These are phyloP conservation scores for Penicillium roqueforti DNA, from an alignment of 495 filamentous ascomycete genomes.

Conservation along the genomic window DNA sequence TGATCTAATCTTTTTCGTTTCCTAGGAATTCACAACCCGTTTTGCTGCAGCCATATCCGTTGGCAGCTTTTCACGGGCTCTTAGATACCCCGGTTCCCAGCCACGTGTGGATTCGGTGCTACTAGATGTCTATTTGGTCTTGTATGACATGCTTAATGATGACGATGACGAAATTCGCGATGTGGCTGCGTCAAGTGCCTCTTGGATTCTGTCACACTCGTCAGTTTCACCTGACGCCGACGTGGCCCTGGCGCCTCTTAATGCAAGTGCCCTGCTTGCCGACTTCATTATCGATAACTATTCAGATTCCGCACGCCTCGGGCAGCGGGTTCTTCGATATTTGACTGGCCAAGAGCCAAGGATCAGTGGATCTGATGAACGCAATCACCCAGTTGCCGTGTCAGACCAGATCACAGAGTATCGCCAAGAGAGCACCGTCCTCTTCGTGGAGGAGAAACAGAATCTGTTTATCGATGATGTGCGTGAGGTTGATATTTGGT, in stretches of 20 bases:
- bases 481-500: constrained; percentile 65
- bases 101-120: constrained; percentile 29
- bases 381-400: constrained; percentile 31
- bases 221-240: constrained; percentile 27
- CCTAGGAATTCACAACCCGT: constrained; percentile 64
- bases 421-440: constrained; percentile 58
- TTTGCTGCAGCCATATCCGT: constrained; percentile 51
- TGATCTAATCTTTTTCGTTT: not conserved
- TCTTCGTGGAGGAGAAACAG: constrained; percentile 86
- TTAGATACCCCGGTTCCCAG: constrained; percentile 24
- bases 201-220: constrained; percentile 40
- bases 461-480: constrained; percentile 84
- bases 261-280: constrained; percentile 45
- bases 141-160: constrained; percentile 70
- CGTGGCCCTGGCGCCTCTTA: constrained; percentile 39
- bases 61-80: constrained; percentile 27
- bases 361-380: constrained; percentile 20
- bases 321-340: constrained; percentile 27
- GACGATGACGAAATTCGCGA: constrained; percentile 87
- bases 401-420: constrained; percentile 44
- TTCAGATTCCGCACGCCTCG: constrained; percentile 31
- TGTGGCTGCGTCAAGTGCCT: constrained; percentile 52
- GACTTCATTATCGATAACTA: constrained; percentile 41
- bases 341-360: constrained; percentile 24
- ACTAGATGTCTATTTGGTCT: constrained; percentile 45